These are phyloP conservation scores for Daldinia bambusicola DNA, from an alignment of 495 filamentous ascomycete genomes.

Conservation along the genomic window DNA sequence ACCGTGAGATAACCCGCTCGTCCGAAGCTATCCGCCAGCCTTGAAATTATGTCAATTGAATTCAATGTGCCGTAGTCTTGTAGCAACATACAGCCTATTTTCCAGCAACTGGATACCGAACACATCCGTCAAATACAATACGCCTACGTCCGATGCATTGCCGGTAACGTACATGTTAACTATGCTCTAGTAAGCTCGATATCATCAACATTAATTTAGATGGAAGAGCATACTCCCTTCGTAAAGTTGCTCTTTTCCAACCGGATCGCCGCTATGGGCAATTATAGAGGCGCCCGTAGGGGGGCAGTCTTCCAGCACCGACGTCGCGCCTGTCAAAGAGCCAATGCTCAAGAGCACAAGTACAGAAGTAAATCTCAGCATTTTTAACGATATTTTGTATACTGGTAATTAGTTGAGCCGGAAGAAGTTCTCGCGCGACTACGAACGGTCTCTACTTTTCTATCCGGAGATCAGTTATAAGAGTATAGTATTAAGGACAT, in stretches of 20 bases:
- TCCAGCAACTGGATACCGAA: conserved; percentile 70
- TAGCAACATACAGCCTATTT: conserved; percentile 64
- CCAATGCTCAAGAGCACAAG: conserved; percentile 38
- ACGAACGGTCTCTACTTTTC: neutral
- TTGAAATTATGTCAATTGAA: conserved; percentile 33
- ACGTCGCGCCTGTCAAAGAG: conserved; percentile 18
- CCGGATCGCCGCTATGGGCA: conserved; percentile 48
- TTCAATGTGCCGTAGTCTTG: neutral
- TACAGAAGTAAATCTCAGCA: conserved; percentile 34
- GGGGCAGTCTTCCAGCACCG: conserved; percentile 36
- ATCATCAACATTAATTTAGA: neutral
- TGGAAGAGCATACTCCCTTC: conserved; percentile 43
- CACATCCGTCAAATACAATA: conserved; percentile 68
- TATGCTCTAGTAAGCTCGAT: conserved; percentile 18
- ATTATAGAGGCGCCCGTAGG: conserved; percentile 41
- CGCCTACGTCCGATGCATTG: conserved; percentile 54
- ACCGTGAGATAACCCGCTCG: conserved; percentile 78
- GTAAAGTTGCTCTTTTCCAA: conserved; percentile 46
- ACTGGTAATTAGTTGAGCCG: neutral
- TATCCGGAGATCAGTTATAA: neutral
- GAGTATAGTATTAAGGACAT: neutral
- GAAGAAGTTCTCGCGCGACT: neutral
- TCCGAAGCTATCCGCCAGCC: conserved; percentile 78
- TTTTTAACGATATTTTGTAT: conserved; percentile 7
- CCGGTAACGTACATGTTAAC: conserved; percentile 55